Conservation (phyloP, 306 rosid genomes). For the Malus domestica region ASM211411v1 NC_041801.1:1788501-1789000, state of each 20-base stretch:
- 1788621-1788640: conserved; percentile 93
- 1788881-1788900: conserved; percentile 2
- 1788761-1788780: conserved; percentile 25
- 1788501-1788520: conserved; percentile 52
- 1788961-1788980: conserved; percentile 97
- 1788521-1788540: conserved; percentile 75
- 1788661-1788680: conserved; percentile 80
- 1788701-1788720: conserved; percentile 77
- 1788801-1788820: conserved; percentile 36
- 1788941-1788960: conserved; percentile 62
- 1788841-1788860: conserved; percentile 36
- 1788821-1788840: conserved; percentile 82
- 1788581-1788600: conserved; percentile 82
- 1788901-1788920: conserved; percentile 11
- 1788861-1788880: conserved; percentile 26
- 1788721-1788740: conserved; percentile 90
- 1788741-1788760: conserved; percentile 34
- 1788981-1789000: conserved; percentile 74
- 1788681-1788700: conserved; percentile 68
- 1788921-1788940: conserved; percentile 21
- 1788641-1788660: conserved; percentile 40
- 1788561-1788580: conserved; percentile 86
- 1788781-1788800: conserved; percentile 54
- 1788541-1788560: conserved; percentile 95
- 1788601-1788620: conserved; percentile 86